Base-by-base conservation (phyloP, 306 rosid genomes). In the Castanopsis chinensis region DNA sequence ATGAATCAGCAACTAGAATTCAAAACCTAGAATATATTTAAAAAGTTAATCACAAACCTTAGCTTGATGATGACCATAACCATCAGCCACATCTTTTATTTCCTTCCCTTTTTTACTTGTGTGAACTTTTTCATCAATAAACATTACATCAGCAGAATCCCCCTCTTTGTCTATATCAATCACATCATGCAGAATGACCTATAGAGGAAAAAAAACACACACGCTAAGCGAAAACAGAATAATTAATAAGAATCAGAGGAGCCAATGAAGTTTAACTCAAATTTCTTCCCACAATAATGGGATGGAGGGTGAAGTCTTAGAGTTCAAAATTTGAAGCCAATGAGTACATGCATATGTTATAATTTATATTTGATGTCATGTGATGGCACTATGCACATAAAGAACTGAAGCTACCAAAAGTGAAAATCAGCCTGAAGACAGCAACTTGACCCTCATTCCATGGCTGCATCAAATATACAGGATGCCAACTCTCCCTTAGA, bases 111-210 rank as follows among this genome's bases (percentile, higher is more conserved):
- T 92, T 63, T 59, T 79, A 75, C 63, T 80, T 69, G 55, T 72
- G 74, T 76, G 73, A 85, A 83, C 72, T 28, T 61, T 81, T 54
- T 91, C 91, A 37, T 81, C 86, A 59, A 82, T 63, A 58, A 85
- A 56, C 82, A 81, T 79, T 76, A 86, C 80, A 65, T 76, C 87
- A 41, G 82, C 68, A 37, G 82, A 80, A 76, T 83, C 88, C 25
- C 84, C 93, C 54, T 86, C 88, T 1, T 84, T 17, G 59, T 89
- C 92, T 41, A 92, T 52, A 69, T 89, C 91, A 77, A 94, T 89
- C 81, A 88, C 88, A 35, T 87, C 88, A 25, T 63, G 77, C 56
- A 79, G 32, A 82, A 80, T 58, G 76, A 73, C 86, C 98, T 94
- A 69, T 37, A 37, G 11, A 6, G 41, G 59, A 23, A 70, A 85